Base-by-base conservation (phyloP, 1,284 basidiomycete genomes). In the Tilletia caries region DNA sequence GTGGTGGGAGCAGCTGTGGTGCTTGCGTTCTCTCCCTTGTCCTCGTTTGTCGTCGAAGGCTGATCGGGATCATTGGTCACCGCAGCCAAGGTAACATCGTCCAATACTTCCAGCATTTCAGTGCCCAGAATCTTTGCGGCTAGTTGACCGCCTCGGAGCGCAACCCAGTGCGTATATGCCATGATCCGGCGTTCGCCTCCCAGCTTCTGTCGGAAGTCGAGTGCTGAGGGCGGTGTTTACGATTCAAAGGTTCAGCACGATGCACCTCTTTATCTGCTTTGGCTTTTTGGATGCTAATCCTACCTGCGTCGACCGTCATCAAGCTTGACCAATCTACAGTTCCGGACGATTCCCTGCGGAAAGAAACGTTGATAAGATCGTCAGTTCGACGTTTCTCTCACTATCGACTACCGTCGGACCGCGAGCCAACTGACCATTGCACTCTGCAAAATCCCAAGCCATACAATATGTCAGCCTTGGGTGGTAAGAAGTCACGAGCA, bases 161-260 rank as follows among this genome's bases (percentile, higher is more conserved):
- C 93, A 29, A 95, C 87, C 6, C 86, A 81, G 77, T 90, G 90
- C 76, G 89, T 92, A 83, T 95, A 92, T 3, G 84, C 86, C 78
- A 90, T 89, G 72, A 95, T 93, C 68, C 87, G 87, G 20, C 87
- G 85, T 84, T 95, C 93, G 1, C 93, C 93, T 0, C 93, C 93
- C 25, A 95, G 85, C 87, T 89, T 90, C 65, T 88, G 79, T 32
- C 93, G 87, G 85, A 93, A 95, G 58, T 90, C 87, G 10, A 95
- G 82, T 0, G 92, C 92, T 88, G 82, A n/a, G n/a, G n/a, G n/a
- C n/a, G n/a, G n/a, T n/a, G n/a, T n/a, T n/a, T n/a, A n/a, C n/a
- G n/a, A n/a, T 50, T 20, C 0, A 41, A 41, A 2, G 37, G 37
- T 6, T 41, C 37, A 41, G 37, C 37, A 41, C 8, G 10, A 8